Conservation (phyloP, 163 green algal genomes). For the Chloromonas sp. region DNA sequence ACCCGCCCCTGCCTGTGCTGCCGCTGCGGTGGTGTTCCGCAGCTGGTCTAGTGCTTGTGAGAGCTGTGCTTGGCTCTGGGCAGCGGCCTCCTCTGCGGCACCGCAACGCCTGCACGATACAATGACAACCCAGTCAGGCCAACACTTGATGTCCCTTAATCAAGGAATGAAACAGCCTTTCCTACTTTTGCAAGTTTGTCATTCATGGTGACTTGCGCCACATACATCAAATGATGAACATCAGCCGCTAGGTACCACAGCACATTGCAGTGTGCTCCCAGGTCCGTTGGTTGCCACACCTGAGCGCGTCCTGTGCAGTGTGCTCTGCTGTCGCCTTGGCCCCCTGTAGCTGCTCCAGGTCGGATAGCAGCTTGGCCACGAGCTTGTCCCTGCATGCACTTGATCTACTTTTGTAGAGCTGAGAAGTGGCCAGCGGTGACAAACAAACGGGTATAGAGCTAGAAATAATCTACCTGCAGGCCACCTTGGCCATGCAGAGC, state of each 20-base stretch:
- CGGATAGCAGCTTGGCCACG: neutral
- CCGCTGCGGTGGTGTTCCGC: neutral
- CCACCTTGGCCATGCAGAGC: no score
- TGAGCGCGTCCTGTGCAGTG: neutral
- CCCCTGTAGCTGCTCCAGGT: slow-evolving; percentile 10
- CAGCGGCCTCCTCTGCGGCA: neutral
- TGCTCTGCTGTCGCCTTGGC: neutral
- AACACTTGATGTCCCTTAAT: no score
- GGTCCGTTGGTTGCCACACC: neutral
- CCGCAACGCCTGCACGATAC: neutral
- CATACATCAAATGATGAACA: no score
- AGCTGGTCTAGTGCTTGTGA: slow-evolving; percentile 16
- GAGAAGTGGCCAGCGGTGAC: no score
- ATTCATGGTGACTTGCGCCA: no score
- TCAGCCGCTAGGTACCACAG: no score
- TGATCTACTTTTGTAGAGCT: neutral
- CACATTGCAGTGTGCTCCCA: no score
- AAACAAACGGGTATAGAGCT: no score
- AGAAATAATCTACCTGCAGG: no score
- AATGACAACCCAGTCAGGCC: neutral
- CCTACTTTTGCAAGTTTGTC: no score
- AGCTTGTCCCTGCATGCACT: slow-evolving; percentile 1
- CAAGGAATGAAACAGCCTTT: no score
- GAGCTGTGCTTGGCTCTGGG: slow-evolving; percentile 2
- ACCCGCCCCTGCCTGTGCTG: neutral